A percentile compares a stretch with the other conserved stretches of the same genome.
Evolutionary conservation across 176 grass and related monocot genomes (phyloP).

Genomic region (Aegilops sharonensis): DNA sequence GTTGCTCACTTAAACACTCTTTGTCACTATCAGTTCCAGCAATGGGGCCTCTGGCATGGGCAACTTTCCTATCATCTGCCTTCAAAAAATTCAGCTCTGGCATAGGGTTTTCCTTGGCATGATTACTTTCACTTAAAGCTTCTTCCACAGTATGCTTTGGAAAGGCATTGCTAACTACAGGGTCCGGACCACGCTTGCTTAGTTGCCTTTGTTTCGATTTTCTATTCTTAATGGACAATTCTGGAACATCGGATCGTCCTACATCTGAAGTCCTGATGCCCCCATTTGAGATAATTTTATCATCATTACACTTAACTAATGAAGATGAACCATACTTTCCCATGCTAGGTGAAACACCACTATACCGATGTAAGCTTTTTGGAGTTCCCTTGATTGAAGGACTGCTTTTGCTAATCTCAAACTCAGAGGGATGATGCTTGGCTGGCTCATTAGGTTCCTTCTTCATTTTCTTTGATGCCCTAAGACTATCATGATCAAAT

Average conservation of each 20-base stretch:
- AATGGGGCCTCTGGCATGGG: constrained; percentile 14
- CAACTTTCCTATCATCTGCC: constrained; percentile 26
- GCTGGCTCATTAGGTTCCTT: constrained; percentile 28
- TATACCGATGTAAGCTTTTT: constrained; percentile 23
- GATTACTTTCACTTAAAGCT: constrained; percentile 40
- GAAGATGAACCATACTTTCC: constrained; percentile 38
- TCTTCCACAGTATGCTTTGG: constrained; percentile 31
- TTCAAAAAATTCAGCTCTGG: constrained; percentile 39
- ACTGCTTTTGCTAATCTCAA: constrained; percentile 43
- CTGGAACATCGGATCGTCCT: constrained; percentile 31
- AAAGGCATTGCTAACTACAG: not conserved
- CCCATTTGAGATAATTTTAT: constrained; percentile 35
- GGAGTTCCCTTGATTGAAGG: constrained; percentile 25
- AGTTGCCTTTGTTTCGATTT: constrained; percentile 43
- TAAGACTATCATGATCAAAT: constrained; percentile 37
- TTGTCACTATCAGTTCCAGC: constrained; percentile 30
- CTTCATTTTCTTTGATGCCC: constrained; percentile 58
- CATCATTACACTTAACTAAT: constrained; percentile 36
- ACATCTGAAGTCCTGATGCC: constrained; percentile 28
- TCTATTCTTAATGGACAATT: constrained; percentile 41
- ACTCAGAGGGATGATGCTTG: constrained; percentile 23
- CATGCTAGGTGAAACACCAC: constrained; percentile 28
- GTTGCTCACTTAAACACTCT: constrained; percentile 32
- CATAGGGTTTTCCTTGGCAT: constrained; percentile 38
- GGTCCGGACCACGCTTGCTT: constrained; percentile 29